phyloP scores from a whole-genome alignment of 2,329 filamentous ascomycete genomes.

The Cytospora piceicola region DNA sequence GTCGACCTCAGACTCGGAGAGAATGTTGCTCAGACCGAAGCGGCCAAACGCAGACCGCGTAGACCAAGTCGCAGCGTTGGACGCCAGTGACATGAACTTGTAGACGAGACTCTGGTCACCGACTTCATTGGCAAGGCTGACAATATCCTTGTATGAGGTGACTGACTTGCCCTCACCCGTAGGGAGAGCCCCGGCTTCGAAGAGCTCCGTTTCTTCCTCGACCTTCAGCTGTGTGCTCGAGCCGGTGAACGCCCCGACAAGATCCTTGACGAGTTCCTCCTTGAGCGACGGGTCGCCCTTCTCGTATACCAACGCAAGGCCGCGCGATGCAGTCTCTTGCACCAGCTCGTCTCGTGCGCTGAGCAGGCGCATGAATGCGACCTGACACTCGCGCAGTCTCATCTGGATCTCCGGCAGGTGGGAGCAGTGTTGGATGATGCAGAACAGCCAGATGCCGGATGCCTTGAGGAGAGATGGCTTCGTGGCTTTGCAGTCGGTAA shows the following conservation, averaged over 20 bases:
- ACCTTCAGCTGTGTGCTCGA: constrained; percentile 77
- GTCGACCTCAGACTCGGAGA: constrained; percentile 86
- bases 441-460: constrained; percentile 93
- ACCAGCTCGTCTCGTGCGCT: constrained; percentile 90
- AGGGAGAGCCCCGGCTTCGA: constrained; percentile 86
- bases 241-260: constrained; percentile 87
- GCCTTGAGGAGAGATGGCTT: constrained; percentile 91
- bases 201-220: constrained; percentile 87
- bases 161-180: constrained; percentile 88
- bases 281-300: constrained; percentile 82
- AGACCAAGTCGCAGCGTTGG: constrained; percentile 95
- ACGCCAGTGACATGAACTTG: constrained; percentile 96
- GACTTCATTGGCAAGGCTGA: constrained; percentile 92
- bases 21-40: constrained; percentile 88
- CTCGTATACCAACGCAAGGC: constrained; percentile 91
- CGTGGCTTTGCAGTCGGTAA: constrained; percentile 77
- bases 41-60: constrained; percentile 95
- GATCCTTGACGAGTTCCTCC: constrained; percentile 80
- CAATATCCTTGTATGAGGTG: constrained; percentile 97
- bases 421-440: constrained; percentile 86
- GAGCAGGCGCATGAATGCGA: constrained; percentile 84
- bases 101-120: constrained; percentile 96
- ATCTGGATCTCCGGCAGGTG: constrained; percentile 74
- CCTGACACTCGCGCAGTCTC: constrained; percentile 77
- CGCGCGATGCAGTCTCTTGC: constrained; percentile 91